These are phyloP conservation scores for Penicillium silybi DNA, from an alignment of 495 filamentous ascomycete species.

Conservation along the genomic window DNA sequence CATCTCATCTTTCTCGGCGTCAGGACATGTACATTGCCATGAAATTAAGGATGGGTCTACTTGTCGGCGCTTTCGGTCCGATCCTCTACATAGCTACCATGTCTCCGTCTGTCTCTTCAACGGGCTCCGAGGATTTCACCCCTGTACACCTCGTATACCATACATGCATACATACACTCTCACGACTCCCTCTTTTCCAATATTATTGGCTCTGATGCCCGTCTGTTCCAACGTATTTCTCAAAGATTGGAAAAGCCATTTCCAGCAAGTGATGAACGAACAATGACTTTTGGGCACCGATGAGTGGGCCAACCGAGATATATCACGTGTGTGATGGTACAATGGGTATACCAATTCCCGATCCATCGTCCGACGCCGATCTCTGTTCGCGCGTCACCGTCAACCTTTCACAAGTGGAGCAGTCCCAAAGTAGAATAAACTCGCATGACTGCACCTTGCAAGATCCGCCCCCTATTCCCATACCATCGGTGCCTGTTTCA, in stretches of 20 bases:
- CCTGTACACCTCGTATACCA: conserved; percentile 17
- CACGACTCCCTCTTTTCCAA: neutral
- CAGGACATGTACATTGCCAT: conserved; percentile 19
- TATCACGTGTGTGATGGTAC: neutral
- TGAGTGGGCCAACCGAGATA: neutral
- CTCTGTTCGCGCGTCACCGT: neutral
- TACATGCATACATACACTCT: conserved; percentile 4
- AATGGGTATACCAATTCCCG: neutral
- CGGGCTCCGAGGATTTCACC: neutral
- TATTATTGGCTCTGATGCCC: neutral
- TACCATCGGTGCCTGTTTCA: neutral
- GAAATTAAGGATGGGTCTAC: conserved; percentile 11
- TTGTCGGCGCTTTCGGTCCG: conserved; percentile 4
- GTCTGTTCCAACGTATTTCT: neutral
- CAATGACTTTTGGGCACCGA: neutral
- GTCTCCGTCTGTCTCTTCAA: neutral
- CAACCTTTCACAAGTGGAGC: neutral
- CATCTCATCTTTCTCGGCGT: conserved; percentile 14
- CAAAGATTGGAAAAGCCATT: neutral
- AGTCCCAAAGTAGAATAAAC: neutral
- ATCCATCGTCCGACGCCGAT: neutral
- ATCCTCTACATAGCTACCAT: neutral
- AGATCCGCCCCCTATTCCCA: conserved; percentile 3
- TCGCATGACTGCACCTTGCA: neutral
- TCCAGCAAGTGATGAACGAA: neutral